These are phyloP conservation scores for Sphaerosporella brunnea DNA, from an alignment of 495 filamentous ascomycete species.

Conservation along the genomic window DNA sequence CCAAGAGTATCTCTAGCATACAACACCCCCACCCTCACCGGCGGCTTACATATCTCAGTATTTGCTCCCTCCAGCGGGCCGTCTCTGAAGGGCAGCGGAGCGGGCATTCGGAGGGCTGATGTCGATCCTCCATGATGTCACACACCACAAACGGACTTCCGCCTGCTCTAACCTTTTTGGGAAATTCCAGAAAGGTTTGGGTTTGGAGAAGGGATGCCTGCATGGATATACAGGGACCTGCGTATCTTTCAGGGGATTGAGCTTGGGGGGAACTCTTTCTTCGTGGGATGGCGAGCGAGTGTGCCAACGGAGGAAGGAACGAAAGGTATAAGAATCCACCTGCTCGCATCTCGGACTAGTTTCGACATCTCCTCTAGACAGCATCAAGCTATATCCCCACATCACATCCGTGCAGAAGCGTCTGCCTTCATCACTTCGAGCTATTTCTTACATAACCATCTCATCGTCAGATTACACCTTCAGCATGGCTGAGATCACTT, in stretches of 20 bases:
- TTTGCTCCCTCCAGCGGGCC: background rate
- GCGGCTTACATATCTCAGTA: background rate
- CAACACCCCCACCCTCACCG: background rate
- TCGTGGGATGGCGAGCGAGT: background rate
- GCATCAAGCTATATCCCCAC: background rate
- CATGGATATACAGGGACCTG: background rate
- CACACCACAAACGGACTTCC: background rate
- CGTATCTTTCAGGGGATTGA: background rate
- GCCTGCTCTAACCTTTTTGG: too few species aligned
- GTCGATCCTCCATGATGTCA: background rate
- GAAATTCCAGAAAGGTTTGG: background rate
- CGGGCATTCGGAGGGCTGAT: too few species aligned
- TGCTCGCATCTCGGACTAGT: background rate
- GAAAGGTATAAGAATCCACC: background rate
- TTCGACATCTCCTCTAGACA: background rate
- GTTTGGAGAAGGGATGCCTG: background rate
- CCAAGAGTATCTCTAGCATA: too few species aligned
- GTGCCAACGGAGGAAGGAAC: background rate
- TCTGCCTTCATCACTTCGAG: background rate
- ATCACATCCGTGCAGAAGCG: background rate
- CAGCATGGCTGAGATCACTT: background rate
- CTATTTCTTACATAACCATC: background rate
- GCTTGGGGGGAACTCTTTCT: background rate
- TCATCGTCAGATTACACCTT: background rate
- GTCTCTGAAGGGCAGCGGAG: background rate